phyloP scores from a whole-genome alignment of 2,329 filamentous ascomycete genomes.

The Thelonectria blattea region DNA sequence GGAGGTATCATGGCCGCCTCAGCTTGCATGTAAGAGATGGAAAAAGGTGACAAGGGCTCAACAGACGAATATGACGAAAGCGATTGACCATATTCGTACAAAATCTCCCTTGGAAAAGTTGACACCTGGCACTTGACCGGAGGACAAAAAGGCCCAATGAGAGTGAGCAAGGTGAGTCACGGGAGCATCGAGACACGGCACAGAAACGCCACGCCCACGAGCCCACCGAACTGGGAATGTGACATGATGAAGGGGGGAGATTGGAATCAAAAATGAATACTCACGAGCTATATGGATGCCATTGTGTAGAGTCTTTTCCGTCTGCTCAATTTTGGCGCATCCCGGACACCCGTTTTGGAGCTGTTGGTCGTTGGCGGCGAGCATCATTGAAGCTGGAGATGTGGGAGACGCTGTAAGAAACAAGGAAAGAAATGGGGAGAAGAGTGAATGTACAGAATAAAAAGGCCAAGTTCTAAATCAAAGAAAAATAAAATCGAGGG shows the following conservation, averaged over 20 bases:
- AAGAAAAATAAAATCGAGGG: background rate
- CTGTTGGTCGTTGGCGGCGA: slow-evolving; percentile 5
- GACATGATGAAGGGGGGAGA: background rate
- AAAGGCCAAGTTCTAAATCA: background rate
- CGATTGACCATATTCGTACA: background rate
- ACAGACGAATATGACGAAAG: background rate
- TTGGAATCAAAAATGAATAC: background rate
- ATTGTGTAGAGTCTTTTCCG: slow-evolving; percentile 23
- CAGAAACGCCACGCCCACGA: slow-evolving; percentile 8
- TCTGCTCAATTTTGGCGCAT: slow-evolving; percentile 34
- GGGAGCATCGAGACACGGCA: slow-evolving; percentile 2
- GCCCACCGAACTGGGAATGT: background rate
- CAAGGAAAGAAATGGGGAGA: background rate
- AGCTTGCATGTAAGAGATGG: background rate
- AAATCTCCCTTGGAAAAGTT: background rate
- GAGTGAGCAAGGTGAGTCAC: slow-evolving; percentile 12
- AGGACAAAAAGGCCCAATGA: slow-evolving; percentile 1
- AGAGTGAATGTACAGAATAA: background rate
- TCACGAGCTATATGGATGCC: slow-evolving; percentile 18
- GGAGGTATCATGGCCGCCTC: background rate
- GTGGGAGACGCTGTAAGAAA: background rate
- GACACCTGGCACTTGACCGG: background rate
- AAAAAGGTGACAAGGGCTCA: background rate
- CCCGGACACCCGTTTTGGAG: slow-evolving; percentile 23
- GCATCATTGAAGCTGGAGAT: background rate